A percentile compares a stretch with the other conserved stretches of the same genome.
phyloP scores from a whole-genome alignment of 164 flowering plant species.

The Nymphaea colorata region DNA sequence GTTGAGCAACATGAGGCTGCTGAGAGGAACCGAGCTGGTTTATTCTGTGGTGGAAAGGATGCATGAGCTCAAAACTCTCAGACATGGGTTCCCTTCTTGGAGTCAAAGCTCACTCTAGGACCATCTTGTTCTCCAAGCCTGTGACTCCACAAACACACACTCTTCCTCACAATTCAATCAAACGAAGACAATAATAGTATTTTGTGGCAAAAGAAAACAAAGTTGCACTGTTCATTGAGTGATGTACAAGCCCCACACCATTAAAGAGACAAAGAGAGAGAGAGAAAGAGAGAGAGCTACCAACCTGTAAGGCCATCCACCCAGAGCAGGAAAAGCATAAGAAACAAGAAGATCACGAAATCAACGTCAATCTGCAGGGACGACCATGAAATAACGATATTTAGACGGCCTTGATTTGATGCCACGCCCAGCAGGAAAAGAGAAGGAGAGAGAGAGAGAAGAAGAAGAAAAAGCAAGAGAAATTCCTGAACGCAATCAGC shows the following conservation, averaged over 20 bases:
- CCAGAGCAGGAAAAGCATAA: background rate
- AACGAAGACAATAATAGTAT: background rate
- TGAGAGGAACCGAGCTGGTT: background rate
- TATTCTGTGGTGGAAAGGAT: background rate
- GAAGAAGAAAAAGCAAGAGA: no score
- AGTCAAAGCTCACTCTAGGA: background rate
- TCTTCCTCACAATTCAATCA: background rate
- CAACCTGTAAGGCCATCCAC: background rate
- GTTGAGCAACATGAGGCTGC: conserved; percentile 65
- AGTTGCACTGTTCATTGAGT: background rate
- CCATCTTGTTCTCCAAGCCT: background rate
- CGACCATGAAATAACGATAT: background rate
- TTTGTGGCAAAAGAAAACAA: background rate
- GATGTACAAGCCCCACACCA: background rate
- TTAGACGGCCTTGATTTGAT: conserved; percentile 10
- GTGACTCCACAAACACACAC: background rate
- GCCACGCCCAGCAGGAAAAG: conserved; percentile 2
- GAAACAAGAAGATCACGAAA: background rate
- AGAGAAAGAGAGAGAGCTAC: conserved; percentile 8
- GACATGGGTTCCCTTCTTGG: conserved; percentile 23
- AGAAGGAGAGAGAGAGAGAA: background rate
- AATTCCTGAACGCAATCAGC: no score
- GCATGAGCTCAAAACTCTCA: conserved; percentile 32
- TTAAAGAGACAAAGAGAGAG: conserved; percentile 9
- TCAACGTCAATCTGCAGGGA: background rate